Evolutionary conservation across 306 rosid species (phyloP).

Genomic region (Macrotyloma uniflorum): DNA sequence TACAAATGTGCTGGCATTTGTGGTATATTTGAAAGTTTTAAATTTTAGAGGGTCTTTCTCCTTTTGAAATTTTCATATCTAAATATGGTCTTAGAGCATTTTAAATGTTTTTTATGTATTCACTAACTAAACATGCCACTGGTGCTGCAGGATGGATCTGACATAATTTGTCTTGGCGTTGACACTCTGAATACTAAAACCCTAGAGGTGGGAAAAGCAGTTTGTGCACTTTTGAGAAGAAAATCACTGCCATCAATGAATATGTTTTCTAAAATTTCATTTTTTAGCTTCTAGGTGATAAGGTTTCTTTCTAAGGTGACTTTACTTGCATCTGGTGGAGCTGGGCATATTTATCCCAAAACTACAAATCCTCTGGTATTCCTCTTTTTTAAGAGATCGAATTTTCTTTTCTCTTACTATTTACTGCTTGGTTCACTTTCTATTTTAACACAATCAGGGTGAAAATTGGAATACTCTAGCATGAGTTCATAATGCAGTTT

Average conservation of each 20-base stretch:
- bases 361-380: constrained; percentile 95
- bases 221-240: constrained; percentile 13
- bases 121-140: constrained; percentile 41
- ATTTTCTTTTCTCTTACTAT: not conserved
- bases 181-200: constrained; percentile 84
- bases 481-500: not conserved
- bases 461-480: constrained; percentile 14
- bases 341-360: constrained; percentile 92
- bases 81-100: constrained; percentile 9
- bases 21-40: constrained; percentile 18
- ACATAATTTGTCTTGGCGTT: constrained; percentile 77
- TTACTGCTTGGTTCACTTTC: constrained; percentile 6
- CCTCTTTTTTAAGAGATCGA: constrained; percentile 20
- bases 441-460: constrained; percentile 26
- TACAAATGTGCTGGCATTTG: not conserved
- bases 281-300: constrained; percentile 68
- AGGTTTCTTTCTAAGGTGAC: constrained; percentile 93
- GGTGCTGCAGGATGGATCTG: constrained; percentile 70
- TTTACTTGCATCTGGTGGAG: constrained; percentile 96
- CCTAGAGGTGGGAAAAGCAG: constrained; percentile 61
- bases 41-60: not conserved
- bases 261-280: constrained; percentile 29
- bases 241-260: constrained; percentile 6
- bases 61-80: constrained; percentile 13
- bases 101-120: constrained; percentile 30